Evolutionary conservation across 2,329 filamentous ascomycete species (phyloP), one percentile per base, ranked within the genome.

Genomic region (Fusarium concolor): DNA sequence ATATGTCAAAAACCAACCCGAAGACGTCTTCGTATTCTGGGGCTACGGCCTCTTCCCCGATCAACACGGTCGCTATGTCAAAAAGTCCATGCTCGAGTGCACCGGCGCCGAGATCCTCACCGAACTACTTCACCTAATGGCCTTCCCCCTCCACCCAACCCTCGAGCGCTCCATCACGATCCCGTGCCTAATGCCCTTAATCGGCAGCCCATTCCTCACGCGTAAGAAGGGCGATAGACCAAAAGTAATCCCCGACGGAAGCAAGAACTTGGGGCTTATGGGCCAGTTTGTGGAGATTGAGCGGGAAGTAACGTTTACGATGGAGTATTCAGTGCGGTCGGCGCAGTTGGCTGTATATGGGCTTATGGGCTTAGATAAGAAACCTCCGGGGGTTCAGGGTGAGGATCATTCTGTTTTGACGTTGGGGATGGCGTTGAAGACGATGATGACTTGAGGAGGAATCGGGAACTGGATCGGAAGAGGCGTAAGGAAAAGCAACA

Each of bases 251-350:
- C 72, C 72, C 1, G 51, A 65, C 2, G 72, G 72, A 3, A 72
- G 72, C 51, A 73, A 58, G 46, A 74, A 74, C 26, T 47, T 74
- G 6, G 72, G 72, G 0, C 22, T 74, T n/a, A 74, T 74, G 70
- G 72, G 72, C 2, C 72, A 74, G 35, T 74, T 74, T 49, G 72
- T 74, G 10, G 72, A 74, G 65, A 43, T 74, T n/a, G 71, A 74
- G 45, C 46, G 72, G 0, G 72, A 74, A 37, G 70, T 74, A 35
- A 74, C 72, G 4, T 74, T 74, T n/a, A 74, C 72, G 20, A 74
- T 74, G 72, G 72, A 74, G 50, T 74, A 74, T 18, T 74, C 72
- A 2, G 72, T 73, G 9, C 55, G 72, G 12, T 74, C 72, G 43
- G 72, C 72, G 22, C 72, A 74, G 31, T 42, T 72, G 10, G 72